A percentile compares a stretch with the other conserved stretches of the same genome.
Evolutionary conservation across 169 alveolate species (phyloP).

Genomic region (Eimeria falciformis): DNA sequence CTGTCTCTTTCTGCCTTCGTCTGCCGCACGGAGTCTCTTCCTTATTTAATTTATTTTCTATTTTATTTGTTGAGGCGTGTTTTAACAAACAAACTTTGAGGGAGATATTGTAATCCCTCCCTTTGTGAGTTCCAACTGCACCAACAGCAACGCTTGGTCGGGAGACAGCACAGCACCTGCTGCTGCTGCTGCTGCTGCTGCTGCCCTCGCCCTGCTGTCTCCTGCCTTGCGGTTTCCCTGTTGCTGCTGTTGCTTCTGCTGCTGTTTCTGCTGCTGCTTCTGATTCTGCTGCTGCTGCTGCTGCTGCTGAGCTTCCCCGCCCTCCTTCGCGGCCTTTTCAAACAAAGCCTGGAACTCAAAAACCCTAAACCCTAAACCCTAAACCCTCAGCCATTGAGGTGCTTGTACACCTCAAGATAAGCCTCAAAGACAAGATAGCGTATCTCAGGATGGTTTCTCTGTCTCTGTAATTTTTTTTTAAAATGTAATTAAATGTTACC

Average conservation of each 20-base stretch:
- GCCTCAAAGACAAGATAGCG: too few species aligned
- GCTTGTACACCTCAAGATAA: too few species aligned
- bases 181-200: constrained; percentile 43
- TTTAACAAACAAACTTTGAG: neutral
- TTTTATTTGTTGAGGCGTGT: neutral
- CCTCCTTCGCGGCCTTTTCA: constrained; percentile 45
- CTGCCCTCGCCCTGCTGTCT: neutral
- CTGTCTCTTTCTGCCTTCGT: neutral
- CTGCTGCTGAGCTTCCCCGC: constrained; percentile 20
- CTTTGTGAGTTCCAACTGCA: neutral
- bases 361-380: constrained; percentile 30
- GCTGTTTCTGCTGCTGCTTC: constrained; percentile 43
- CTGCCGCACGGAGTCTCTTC: neutral
- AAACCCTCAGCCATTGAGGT: neutral
- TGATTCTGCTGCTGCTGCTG: constrained; percentile 58
- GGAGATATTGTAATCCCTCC: constrained; percentile 15
- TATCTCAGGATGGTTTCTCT: too few species aligned
- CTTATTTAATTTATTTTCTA: neutral
- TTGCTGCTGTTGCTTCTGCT: constrained; percentile 56
- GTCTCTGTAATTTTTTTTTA: too few species aligned
- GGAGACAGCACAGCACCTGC: neutral
- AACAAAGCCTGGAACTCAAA: neutral
- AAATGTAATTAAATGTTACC: neutral
- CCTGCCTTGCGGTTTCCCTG: constrained; percentile 34
- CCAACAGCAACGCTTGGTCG: constrained; percentile 19